Base-by-base conservation (phyloP, 2,329 filamentous ascomycete genomes). In the Lecanicillium sp. region DNA sequence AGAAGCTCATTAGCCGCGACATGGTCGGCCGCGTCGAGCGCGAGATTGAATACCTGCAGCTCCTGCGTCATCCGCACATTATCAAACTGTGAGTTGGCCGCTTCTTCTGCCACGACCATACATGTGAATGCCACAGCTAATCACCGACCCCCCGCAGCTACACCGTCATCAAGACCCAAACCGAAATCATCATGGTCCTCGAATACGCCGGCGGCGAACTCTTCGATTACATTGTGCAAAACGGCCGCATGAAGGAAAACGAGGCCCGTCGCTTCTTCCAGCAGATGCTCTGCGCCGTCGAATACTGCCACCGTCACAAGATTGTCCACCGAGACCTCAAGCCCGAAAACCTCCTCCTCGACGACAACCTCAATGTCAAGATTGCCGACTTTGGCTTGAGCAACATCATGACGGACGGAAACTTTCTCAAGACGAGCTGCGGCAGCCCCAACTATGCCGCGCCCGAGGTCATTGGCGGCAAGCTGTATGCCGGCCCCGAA, bases 391-490 rank as follows among this genome's bases (percentile, higher is more conserved):
- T 98, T 51, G 92, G 92, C 42, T 72, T 98, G 41, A 97, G 90
- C 69, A 98, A 98, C 59, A 98, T 98, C 65, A 98, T 98, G 92
- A 97, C 92, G 0, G 92, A 98, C 58, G 92, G 92, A 18, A 98
- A 98, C 60, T 98, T 98, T 58, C 77, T 98, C 54, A 97, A 96
- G 68, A 98, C 92, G 1, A 97, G 89, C 59, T 98, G 92, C 55
- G 92, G 92, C 38, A 97, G 90, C 57, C 92, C 92, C 30, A 98
- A 98, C 62, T 98, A 98, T 61, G 92, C 92, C 11, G 92, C 92
- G 1, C 92, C 92, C 6, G 92, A 98, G 61, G 92, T 98, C 44
- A 97, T 98, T 55, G 92, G 89, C 40, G 92, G 92, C 17, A 98
- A 97, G 70, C 72, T 97, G 39, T 98, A 98, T 57, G 92, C 92